These are phyloP conservation scores for Postia placenta DNA, from an alignment of 768 basidiomycete genomes.

Conservation along the genomic window DNA sequence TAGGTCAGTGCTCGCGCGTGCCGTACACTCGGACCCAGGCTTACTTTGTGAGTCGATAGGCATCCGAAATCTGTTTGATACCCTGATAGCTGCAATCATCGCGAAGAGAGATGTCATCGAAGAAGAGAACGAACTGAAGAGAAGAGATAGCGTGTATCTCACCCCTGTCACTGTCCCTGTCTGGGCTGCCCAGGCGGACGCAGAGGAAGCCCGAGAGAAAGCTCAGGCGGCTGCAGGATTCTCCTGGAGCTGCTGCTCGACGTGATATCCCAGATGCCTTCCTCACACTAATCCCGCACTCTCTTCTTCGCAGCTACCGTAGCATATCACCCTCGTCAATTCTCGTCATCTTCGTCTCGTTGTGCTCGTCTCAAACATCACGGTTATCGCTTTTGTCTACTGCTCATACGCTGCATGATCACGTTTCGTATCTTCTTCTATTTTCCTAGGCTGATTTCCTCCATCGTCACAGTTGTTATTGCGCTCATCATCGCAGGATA, in stretches of 20 bases:
- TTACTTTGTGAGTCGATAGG: slow-evolving; percentile 37
- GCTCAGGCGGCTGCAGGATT: slow-evolving; percentile 37
- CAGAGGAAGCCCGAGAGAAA: slow-evolving; percentile 64
- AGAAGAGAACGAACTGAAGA: slow-evolving; percentile 70
- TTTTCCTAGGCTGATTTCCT: too few relatives aligned
- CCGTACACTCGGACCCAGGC: background rate
- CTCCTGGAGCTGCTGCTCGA: slow-evolving; percentile 66
- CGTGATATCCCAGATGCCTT: slow-evolving; percentile 20
- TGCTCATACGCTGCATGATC: slow-evolving; percentile 5
- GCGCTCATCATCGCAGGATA: slow-evolving; percentile 1
- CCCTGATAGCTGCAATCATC: slow-evolving; percentile 78
- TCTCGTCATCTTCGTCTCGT: slow-evolving; percentile 10
- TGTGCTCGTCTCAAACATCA: slow-evolving; percentile 8
- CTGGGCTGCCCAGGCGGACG: slow-evolving; percentile 78
- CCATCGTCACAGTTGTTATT: slow-evolving; percentile 9
- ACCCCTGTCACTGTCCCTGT: slow-evolving; percentile 55
- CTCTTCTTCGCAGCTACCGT: background rate
- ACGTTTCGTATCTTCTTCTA: too few relatives aligned
- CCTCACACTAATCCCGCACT: slow-evolving; percentile 11
- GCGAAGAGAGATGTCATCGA: slow-evolving; percentile 73
- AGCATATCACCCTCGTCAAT: slow-evolving; percentile 9
- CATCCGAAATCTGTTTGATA: slow-evolving; percentile 72
- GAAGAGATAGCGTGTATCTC: slow-evolving; percentile 80
- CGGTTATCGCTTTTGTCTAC: too few relatives aligned
- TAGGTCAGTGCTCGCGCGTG: slow-evolving; percentile 42